Evolutionary conservation across 441 rosid species (phyloP).

Genomic region (Eruca vesicaria): DNA sequence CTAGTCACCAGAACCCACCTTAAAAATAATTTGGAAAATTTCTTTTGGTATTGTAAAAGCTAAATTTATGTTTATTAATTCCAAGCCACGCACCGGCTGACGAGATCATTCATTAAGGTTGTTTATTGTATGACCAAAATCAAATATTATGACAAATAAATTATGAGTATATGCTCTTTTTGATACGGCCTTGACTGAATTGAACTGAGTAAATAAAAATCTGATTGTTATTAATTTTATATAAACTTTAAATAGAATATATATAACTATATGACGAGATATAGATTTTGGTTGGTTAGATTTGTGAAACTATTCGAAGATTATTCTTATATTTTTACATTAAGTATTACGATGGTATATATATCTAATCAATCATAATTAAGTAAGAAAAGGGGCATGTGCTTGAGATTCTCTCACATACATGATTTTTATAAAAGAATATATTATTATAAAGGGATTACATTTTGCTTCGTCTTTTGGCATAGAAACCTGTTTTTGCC

Average conservation of each 20-base stretch:
- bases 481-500: slow-evolving; percentile 8
- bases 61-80: slow-evolving; percentile 7
- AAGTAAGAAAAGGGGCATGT: slow-evolving; percentile 19
- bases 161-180: neutral
- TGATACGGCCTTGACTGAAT: neutral
- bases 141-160: neutral
- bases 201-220: neutral
- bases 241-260: neutral
- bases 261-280: neutral
- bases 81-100: slow-evolving; percentile 12
- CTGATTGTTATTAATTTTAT: neutral
- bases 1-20: slow-evolving; percentile 37
- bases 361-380: neutral
- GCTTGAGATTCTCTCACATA: slow-evolving; percentile 11
- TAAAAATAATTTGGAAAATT: slow-evolving; percentile 13
- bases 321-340: neutral
- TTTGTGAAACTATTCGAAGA: neutral
- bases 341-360: neutral
- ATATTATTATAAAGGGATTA: neutral
- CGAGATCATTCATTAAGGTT: neutral
- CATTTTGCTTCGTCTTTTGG: slow-evolving; percentile 14
- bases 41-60: slow-evolving; percentile 19
- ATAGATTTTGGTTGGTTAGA: neutral
- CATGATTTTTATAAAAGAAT: slow-evolving; percentile 2
- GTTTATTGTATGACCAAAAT: slow-evolving; percentile 2